phyloP scores from a whole-genome alignment of 768 basidiomycete genomes.

The Roridomyces roridus region DNA sequence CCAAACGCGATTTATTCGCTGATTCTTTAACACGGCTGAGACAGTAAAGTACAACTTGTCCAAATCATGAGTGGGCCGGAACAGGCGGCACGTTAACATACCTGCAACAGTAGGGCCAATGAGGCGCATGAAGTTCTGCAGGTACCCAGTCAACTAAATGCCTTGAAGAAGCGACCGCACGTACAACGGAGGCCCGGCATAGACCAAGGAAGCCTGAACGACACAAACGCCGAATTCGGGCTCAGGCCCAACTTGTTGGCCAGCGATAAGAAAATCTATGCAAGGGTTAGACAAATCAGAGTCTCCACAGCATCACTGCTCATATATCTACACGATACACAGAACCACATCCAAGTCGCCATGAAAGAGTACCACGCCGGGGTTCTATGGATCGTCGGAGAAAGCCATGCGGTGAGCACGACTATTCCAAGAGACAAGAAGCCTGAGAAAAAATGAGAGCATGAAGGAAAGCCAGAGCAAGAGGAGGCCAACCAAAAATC shows the following conservation, averaged over 20 bases:
- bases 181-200: conserved; percentile 12
- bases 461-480: not conserved
- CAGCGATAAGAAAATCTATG: conserved; percentile 9
- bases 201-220: conserved; percentile 4
- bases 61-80: not conserved
- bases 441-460: not conserved
- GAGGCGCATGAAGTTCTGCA: not conserved
- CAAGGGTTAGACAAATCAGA: no score
- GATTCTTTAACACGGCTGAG: not conserved
- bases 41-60: conserved; percentile 1
- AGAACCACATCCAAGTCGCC: conserved; percentile 3
- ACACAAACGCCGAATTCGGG: conserved; percentile 10
- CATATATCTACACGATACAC: no score
- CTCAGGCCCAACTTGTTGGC: conserved; percentile 9
- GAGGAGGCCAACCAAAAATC: conserved; percentile 1
- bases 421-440: conserved; percentile 3
- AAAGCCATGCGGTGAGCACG: conserved; percentile 1
- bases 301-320: no score
- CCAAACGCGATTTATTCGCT: not conserved
- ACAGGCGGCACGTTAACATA: not conserved
- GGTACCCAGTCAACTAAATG: not conserved
- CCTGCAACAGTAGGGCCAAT: conserved; percentile 1
- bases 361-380: conserved; percentile 16
- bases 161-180: not conserved
- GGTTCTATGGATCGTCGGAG: not conserved